Evolutionary conservation across 768 basidiomycete genomes (phyloP).

Genomic region (Russula vinacea): DNA sequence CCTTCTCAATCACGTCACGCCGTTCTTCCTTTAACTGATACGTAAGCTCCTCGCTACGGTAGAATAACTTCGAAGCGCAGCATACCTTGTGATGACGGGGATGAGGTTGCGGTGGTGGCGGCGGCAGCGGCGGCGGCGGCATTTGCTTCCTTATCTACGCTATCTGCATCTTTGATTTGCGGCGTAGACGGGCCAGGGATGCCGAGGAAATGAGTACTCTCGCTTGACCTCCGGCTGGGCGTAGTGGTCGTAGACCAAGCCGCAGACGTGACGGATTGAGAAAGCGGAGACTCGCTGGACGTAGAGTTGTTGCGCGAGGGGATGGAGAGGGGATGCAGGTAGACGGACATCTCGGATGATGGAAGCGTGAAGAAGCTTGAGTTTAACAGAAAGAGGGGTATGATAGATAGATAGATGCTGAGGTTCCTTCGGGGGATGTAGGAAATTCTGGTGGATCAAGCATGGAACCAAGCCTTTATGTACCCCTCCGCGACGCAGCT

Average conservation of each 20-base stretch:
- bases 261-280: background rate
- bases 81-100: conserved; percentile 2
- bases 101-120: background rate
- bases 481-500: background rate
- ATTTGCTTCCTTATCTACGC: conserved; percentile 18
- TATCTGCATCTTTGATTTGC: conserved; percentile 22
- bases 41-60: background rate
- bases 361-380: background rate
- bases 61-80: background rate
- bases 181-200: conserved; percentile 9
- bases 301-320: conserved; percentile 16
- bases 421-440: background rate
- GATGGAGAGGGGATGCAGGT: conserved; percentile 10
- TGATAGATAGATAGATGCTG: background rate
- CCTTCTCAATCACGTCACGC: background rate
- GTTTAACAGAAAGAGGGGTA: background rate
- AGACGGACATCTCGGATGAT: conserved; percentile 16
- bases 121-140: background rate
- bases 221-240: background rate
- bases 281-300: conserved; percentile 13
- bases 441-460: background rate
- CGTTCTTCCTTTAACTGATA: background rate
- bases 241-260: background rate
- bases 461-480: conserved; percentile 5
- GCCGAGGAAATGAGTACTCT: background rate